A percentile compares a stretch with the other conserved stretches of the same genome.
These are phyloP conservation scores for Nitzschia sp. DNA, from an alignment of 108 stramenopile genomes.

Conservation along the genomic window DNA sequence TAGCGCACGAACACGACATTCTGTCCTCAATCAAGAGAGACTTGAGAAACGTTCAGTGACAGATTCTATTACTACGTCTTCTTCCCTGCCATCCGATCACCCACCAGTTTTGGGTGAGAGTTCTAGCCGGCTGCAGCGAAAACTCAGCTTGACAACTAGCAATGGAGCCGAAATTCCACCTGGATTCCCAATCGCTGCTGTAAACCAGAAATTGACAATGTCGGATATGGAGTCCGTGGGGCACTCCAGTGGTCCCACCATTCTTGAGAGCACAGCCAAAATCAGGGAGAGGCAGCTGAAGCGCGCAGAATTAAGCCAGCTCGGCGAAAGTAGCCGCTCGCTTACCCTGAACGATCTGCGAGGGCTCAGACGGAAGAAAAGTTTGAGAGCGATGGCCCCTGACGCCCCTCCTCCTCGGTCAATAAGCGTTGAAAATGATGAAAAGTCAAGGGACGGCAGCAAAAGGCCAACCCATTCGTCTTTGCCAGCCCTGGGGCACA, in stretches of 20 bases:
- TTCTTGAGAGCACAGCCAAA: constrained; percentile 21
- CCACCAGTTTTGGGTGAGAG: neutral
- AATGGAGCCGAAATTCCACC: constrained; percentile 23
- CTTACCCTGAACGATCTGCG: neutral
- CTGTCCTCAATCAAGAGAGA: neutral
- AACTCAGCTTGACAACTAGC: constrained; percentile 4
- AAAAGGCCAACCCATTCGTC: neutral
- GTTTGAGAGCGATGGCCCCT: neutral
- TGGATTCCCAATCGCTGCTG: constrained; percentile 19
- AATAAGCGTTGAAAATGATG: neutral
- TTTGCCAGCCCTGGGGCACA: neutral
- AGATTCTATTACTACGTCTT: neutral
- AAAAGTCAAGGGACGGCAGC: neutral
- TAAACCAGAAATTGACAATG: neutral
- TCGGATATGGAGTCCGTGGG: neutral
- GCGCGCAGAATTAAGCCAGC: neutral
- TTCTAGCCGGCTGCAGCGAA: neutral
- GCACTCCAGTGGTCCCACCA: neutral
- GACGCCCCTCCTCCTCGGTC: neutral
- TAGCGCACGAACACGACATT: neutral
- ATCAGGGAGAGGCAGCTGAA: constrained; percentile 8
- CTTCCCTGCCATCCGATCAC: constrained; percentile 5
- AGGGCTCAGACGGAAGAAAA: neutral
- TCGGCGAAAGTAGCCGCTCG: neutral
- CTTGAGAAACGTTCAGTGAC: neutral